A percentile compares a stretch with the other conserved stretches of the same genome.
phyloP scores from a whole-genome alignment of 768 basidiomycete species.

The Panaeolus cyanescens region DNA sequence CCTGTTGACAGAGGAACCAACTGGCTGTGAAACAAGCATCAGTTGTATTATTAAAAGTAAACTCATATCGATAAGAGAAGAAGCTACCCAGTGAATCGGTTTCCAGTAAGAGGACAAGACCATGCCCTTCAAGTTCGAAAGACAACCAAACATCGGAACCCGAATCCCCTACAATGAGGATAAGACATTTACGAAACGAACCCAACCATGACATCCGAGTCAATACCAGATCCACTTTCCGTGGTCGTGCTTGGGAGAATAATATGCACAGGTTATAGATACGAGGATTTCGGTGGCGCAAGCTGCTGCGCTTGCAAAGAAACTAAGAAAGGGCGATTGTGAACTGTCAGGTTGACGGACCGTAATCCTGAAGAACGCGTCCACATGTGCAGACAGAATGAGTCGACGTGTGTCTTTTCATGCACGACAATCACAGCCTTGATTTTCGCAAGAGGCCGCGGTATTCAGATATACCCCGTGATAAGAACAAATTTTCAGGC shows the following conservation, averaged over 20 bases:
- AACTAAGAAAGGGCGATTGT: background rate
- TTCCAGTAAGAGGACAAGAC: background rate
- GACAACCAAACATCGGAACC: background rate
- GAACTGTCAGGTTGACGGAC: background rate
- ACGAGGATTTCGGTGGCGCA: background rate
- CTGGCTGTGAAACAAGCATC: slow-evolving; percentile 1
- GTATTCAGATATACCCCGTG: no score
- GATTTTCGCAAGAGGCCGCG: no score
- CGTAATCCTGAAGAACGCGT: background rate
- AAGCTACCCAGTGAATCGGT: background rate
- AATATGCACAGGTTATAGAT: background rate
- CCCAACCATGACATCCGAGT: background rate
- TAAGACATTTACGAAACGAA: background rate
- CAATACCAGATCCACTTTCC: background rate
- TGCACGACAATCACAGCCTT: no score
- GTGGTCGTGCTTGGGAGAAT: background rate
- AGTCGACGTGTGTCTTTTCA: no score
- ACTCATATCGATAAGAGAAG: slow-evolving; percentile 1
- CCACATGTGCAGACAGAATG: background rate
- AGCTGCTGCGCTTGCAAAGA: background rate
- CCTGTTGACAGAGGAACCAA: background rate
- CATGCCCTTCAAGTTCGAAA: background rate
- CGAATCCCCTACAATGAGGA: background rate
- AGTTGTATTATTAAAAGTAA: background rate
- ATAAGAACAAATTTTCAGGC: no score